Percentiles rank a stretch among this genome's conserved stretches.
These are phyloP conservation scores for Psilocybe subaeruginosa DNA, from an alignment of 768 basidiomycete species.

Conservation along the genomic window DNA sequence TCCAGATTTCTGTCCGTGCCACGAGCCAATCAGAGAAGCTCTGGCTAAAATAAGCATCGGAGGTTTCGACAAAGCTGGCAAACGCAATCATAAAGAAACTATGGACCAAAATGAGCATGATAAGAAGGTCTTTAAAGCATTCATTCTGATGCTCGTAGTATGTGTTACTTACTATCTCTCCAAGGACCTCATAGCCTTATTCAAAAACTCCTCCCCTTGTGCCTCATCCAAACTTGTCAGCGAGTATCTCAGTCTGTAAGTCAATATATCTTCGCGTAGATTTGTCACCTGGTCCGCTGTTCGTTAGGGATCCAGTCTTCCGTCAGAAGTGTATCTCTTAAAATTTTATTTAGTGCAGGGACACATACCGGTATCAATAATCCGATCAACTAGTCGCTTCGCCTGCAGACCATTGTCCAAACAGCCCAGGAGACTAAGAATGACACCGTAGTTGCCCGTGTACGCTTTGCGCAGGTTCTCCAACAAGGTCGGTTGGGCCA, in stretches of 20 bases:
- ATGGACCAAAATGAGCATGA: not conserved
- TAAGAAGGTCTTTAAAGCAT: too few relatives aligned
- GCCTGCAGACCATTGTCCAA: conserved; percentile 83
- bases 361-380: conserved; percentile 73
- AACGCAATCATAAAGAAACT: conserved; percentile 97
- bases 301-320: too few relatives aligned
- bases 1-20: conserved; percentile 90
- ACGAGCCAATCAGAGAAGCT: conserved; percentile 89
- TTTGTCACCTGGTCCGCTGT: conserved; percentile 92
- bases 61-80: conserved; percentile 80
- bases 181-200: conserved; percentile 72
- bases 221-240: conserved; percentile 74
- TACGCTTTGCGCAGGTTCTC: conserved; percentile 90
- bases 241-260: conserved; percentile 84
- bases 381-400: conserved; percentile 89
- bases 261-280: conserved; percentile 86
- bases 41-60: conserved; percentile 55
- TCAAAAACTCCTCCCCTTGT: conserved; percentile 57
- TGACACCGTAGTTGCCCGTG: conserved; percentile 89
- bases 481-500: conserved; percentile 76
- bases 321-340: too few relatives aligned
- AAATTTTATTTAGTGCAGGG: too few relatives aligned
- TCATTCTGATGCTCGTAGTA: too few relatives aligned
- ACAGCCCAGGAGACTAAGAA: conserved; percentile 91
- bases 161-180: conserved; percentile 74